Base-by-base conservation (phyloP, 2,329 filamentous ascomycete species). In the Fusarium acutatum region DNA sequence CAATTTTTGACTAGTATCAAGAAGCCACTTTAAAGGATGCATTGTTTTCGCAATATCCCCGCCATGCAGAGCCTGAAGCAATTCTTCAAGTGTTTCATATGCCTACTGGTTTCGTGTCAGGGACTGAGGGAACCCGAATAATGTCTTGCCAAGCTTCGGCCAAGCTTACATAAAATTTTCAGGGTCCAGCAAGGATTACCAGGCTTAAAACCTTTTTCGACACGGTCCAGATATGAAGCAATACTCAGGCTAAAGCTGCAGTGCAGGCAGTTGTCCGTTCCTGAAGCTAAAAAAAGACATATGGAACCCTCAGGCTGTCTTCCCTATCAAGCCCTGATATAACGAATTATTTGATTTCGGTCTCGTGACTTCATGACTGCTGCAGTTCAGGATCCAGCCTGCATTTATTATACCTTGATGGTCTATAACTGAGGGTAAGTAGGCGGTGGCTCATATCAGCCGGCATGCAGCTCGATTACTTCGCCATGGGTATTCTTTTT, bases 91-190 rank as follows among this genome's bases (percentile, higher is more conserved):
- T 38, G 20, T 38, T 38, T 38, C 50, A 28, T 38, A 53, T 38
- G 24, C 10, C 38, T 38, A 18, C 50, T 38, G 24, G 14, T 53
- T 28, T 22, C 12, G 34, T 37, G 10, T 53, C 50, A 28, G 18
- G 34, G 50, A 38, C 20, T 28, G 24, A 22, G n/a, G 24, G 50
- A 26, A 6, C 38, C 24, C 14, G 20, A n/a, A n/a, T 17, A 44
- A 38, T 47, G 46, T 28, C 35, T 68, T 44, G 46, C 37, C 66
- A 69, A 49, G 44, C 56, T 28, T 54, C 32, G 24, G 38, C 35
- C 22, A 28, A 28, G 59, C 59, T 65, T 35, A 69, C 40, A 41
- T 65, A 69, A 59, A 34, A n/a, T 17, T 53, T 49, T 57, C 38
- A 53, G 52, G 65, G 65, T 59, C 35, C 50, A 43, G 28, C 57